Conservation (phyloP, 345 rosid species). For the Rhizophora mangle region DNA sequence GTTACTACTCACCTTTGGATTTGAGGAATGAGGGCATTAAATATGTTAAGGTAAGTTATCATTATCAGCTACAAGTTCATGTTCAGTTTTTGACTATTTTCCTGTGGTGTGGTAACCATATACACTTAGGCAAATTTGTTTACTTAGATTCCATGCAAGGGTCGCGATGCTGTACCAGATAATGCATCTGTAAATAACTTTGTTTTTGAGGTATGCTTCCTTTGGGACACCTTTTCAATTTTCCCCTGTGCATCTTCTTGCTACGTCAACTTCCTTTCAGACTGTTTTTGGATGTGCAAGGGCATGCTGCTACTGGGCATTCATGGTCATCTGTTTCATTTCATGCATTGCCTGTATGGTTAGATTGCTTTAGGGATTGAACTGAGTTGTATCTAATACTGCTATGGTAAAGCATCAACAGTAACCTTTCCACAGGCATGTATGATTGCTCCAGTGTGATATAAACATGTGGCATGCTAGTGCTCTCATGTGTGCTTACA, state of each 20-base stretch:
- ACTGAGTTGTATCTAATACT: too few species aligned
- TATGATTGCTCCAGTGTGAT: too few species aligned
- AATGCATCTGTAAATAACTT: constrained; percentile 81
- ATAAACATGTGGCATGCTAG: too few species aligned
- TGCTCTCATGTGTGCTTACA: too few species aligned
- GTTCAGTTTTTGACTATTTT: not conserved
- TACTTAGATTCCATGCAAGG: constrained; percentile 82
- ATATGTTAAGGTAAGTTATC: constrained; percentile 70
- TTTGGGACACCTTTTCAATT: not conserved
- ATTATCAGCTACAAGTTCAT: not conserved
- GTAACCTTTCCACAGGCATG: too few species aligned
- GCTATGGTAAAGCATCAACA: too few species aligned
- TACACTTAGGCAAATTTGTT: constrained; percentile 20
- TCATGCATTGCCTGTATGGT: too few species aligned
- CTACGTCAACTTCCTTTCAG: not conserved
- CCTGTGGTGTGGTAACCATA: not conserved
- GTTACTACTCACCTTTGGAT: constrained; percentile 70
- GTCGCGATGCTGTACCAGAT: constrained; percentile 89
- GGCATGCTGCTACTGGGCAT: too few species aligned
- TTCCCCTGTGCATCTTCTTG: not conserved
- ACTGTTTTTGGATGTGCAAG: not conserved
- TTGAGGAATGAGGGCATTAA: constrained; percentile 87
- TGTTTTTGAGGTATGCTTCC: constrained; percentile 69
- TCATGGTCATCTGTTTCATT: too few species aligned
- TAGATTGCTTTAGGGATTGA: too few species aligned